Base-by-base conservation (phyloP, 257 asterid species). In the Solanum ossicruentum region DNA sequence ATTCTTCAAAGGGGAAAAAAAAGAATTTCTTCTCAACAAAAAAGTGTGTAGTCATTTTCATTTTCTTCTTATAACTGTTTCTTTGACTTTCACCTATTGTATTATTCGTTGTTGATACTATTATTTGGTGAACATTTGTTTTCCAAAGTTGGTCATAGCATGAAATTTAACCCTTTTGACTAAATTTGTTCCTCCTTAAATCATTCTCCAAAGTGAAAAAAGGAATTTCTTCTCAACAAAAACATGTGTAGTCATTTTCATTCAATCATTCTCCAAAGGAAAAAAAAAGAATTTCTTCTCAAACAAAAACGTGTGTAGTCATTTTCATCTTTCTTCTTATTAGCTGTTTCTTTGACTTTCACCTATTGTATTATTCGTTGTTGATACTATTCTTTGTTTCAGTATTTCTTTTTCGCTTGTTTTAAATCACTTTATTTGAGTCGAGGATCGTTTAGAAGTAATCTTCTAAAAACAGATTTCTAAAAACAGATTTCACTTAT, bases 401-500 rank as follows among this genome's bases (percentile, higher is more conserved):
- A 12, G 4, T 20, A 1, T 20, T 3, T 20, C 3, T 6, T 20
- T 20, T 20, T 58, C 12, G 20, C 20, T 7, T 8, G 8, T 6
- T 20, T 20, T 20, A 5, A 57, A 57, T 3, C 1, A 1, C 0
- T 58, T 0, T 21, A 21, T 5, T 23, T 61, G 16, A 2, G 16
- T 20, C 1, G 0, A 60, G 0, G 0, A 0, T 60, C 28, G n/a
- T n/a, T n/a, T 0, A 3, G 3, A n/a, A 20, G 0, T 1, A 36
- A 36, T 36, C 41, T 36, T 36, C 6, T 5, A 1, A 36, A 5
- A 36, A 36, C 6, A 16, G 10, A 17, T 10, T 17, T 10, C 6
- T 5, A 1, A 36, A 5, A 36, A 36, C 5, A 16, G 10, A 16
- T 10, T 17, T 9, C 7, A 55, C 7, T 16, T 6, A 0, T 55